Evolutionary conservation across 1,139 yeast species (phyloP).

Genomic region (Cylindricascospora bacillispora): DNA sequence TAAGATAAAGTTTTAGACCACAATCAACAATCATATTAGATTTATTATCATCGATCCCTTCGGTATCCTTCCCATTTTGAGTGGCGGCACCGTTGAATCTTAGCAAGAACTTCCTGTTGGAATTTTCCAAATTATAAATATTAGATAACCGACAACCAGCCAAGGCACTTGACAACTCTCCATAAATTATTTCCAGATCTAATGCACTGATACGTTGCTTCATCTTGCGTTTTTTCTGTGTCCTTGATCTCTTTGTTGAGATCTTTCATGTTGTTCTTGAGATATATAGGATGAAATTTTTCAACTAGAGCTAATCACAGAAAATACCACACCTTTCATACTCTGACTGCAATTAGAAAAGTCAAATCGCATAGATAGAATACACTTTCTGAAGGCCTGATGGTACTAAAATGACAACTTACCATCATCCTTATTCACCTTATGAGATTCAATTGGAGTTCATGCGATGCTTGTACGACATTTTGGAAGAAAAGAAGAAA

Average conservation of each 20-base stretch:
- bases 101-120: constrained; percentile 60
- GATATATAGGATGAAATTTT: too few species aligned
- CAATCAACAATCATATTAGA: constrained; percentile 67
- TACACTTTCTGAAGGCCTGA: too few species aligned
- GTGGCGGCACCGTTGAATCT: constrained; percentile 75
- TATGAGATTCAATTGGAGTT: constrained; percentile 66
- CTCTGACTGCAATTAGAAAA: too few species aligned
- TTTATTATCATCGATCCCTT: too few species aligned
- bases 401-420: too few species aligned
- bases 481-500: constrained; percentile 45
- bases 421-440: constrained; percentile 70
- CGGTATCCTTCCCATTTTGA: too few species aligned
- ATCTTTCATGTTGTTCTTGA: too few species aligned
- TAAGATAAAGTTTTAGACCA: constrained; percentile 69
- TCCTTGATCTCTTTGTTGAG: background rate
- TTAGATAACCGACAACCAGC: constrained; percentile 67
- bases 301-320: too few species aligned
- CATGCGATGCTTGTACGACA: constrained; percentile 61
- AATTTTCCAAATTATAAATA: constrained; percentile 67
- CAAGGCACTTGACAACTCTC: constrained; percentile 47
- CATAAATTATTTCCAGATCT: constrained; percentile 60
- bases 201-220: constrained; percentile 81
- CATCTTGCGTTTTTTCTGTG: constrained; percentile 10
- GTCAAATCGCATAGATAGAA: too few species aligned
- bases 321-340: too few species aligned